Conservation (phyloP, 768 basidiomycete genomes). For the Ramaria rubella region DNA sequence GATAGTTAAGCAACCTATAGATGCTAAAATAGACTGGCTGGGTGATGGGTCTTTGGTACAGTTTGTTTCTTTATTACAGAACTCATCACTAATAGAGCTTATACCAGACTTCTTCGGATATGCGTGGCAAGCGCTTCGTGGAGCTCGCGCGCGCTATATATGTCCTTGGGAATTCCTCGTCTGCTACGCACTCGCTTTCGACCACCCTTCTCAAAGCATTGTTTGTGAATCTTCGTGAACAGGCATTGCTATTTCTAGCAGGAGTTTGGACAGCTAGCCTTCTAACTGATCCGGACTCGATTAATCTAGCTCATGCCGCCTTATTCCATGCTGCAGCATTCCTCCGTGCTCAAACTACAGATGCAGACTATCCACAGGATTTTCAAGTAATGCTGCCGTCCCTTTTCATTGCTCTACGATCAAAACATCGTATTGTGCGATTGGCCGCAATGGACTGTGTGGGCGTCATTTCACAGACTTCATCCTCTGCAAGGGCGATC, state of each 20-base stretch:
- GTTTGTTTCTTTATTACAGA: not conserved
- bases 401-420: constrained; percentile 55
- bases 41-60: constrained; percentile 28
- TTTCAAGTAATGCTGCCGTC: constrained; percentile 76
- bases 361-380: constrained; percentile 47
- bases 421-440: constrained; percentile 36
- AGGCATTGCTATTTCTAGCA: constrained; percentile 73
- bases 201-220: constrained; percentile 52
- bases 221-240: constrained; percentile 62
- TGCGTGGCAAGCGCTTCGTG: constrained; percentile 40
- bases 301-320: constrained; percentile 43
- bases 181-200: constrained; percentile 43
- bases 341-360: constrained; percentile 56
- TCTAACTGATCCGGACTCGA: constrained; percentile 7
- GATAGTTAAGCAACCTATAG: constrained; percentile 40
- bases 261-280: constrained; percentile 46
- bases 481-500: constrained; percentile 33
- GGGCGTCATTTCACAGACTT: constrained; percentile 35
- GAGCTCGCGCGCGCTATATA: constrained; percentile 63
- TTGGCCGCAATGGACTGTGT: constrained; percentile 53
- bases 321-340: constrained; percentile 76
- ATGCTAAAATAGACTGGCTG: constrained; percentile 47
- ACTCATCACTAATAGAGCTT: constrained; percentile 4
- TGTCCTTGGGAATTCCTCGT: constrained; percentile 51
- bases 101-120: constrained; percentile 14